Evolutionary conservation across 495 filamentous ascomycete species (phyloP), one percentile per base, ranked within the genome.

Genomic region (Aspergillus funiculosus): DNA sequence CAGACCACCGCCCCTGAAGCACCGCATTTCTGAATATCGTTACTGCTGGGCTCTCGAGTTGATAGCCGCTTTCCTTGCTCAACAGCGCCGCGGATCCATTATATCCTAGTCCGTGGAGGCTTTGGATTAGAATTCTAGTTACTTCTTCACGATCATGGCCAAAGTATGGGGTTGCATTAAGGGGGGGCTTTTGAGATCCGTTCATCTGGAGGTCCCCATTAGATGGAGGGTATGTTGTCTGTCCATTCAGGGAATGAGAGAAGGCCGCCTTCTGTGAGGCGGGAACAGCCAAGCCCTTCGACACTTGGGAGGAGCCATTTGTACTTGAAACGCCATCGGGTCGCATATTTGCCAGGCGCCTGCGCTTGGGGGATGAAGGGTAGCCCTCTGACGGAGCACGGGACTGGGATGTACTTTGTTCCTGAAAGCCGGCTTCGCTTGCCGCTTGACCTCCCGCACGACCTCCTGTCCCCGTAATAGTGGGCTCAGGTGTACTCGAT

Each of bases 121-220:
- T 85, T 64, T 99, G 92, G 54, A 97, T 94, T 50, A 96, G 63
- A 40, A 99, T 86, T 39, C 92, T 75, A 5, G 92, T 92, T 8
- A 97, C 83, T 66, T 99, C 90, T 69, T 94, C 91, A 58, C 89
- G 82, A 60, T 90, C 82, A 60, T 99, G 91, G 15, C 88, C 89
- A 51, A 79, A 84, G 57, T 81, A 87, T 38, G 69, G 68, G 8
- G 67, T 46, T 20, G 62, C 44, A 48, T 60, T 54, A 8, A 60
- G 48, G 17, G 57, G 57, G 13, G 62, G 52, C 53, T 71, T 70
- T 34, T 55, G 61, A 20, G 62, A 58, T 20, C 77, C 77, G 50
- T 81, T 81, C 4, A 65, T 64, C 28, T 71, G 60, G 17, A 61
- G 51, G 24, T 60, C 60, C 8, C 72, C 73, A 48, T 76, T 75